phyloP scores from a whole-genome alignment of 495 filamentous ascomycete genomes.

The Aspergillus homomorphus region DNA sequence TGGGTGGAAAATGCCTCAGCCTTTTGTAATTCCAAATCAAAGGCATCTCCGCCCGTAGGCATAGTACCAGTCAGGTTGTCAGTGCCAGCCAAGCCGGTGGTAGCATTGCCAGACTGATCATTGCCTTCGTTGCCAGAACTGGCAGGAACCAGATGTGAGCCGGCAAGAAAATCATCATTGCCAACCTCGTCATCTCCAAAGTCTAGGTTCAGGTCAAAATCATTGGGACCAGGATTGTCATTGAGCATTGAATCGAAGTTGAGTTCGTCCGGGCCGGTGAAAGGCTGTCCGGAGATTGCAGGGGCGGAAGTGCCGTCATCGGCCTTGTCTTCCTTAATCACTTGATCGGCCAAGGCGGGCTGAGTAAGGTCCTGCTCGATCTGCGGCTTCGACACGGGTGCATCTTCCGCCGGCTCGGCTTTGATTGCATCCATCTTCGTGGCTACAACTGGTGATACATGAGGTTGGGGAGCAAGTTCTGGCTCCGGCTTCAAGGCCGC shows the following conservation, averaged over 20 bases:
- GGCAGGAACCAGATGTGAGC: slow-evolving; percentile 31
- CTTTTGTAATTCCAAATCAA: slow-evolving; percentile 42
- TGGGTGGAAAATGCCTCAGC: slow-evolving; percentile 20
- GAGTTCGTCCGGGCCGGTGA: slow-evolving; percentile 30
- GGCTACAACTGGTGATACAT: slow-evolving; percentile 18
- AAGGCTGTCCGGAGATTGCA: slow-evolving; percentile 18
- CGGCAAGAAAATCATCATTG: slow-evolving; percentile 43
- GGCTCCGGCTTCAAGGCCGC: slow-evolving; percentile 18
- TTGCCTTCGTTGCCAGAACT: slow-evolving; percentile 20
- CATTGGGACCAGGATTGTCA: slow-evolving; percentile 32
- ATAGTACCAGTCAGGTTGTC: slow-evolving; percentile 30
- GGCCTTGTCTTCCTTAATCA: slow-evolving; percentile 28
- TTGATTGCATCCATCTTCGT: slow-evolving; percentile 15
- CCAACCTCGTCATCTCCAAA: slow-evolving; percentile 45
- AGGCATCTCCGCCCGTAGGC: slow-evolving; percentile 40
- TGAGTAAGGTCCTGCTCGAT: slow-evolving; percentile 16
- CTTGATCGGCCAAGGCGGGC: slow-evolving; percentile 14
- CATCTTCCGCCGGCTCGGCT: slow-evolving; percentile 17
- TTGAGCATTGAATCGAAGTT: slow-evolving; percentile 41
- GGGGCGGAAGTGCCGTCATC: slow-evolving; percentile 10
- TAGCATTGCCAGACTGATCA: slow-evolving; percentile 22
- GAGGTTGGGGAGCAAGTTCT: slow-evolving; percentile 11
- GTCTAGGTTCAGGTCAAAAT: slow-evolving; percentile 46
- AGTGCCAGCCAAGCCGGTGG: slow-evolving; percentile 26
- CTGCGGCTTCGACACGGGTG: slow-evolving; percentile 9